Conservation (phyloP, 2,329 filamentous ascomycete genomes). For the Myriangium duriaei region DNA sequence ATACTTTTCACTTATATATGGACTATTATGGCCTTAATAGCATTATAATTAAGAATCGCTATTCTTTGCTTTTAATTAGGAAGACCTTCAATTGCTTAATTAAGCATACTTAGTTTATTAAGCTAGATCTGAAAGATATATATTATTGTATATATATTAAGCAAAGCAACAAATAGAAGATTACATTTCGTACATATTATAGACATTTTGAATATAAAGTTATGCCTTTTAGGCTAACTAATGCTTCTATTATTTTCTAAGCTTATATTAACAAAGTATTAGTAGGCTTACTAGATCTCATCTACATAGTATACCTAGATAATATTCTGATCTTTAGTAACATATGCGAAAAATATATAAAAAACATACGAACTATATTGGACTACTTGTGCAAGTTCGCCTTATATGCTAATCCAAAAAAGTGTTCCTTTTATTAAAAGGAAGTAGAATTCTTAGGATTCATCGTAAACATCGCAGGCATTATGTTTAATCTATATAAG, state of each 20-base stretch:
- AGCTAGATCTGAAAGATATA: conserved; percentile 16
- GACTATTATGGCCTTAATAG: conserved; percentile 22
- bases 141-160: conserved; percentile 20
- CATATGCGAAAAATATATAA: conserved; percentile 4
- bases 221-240: conserved; percentile 18
- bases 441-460: conserved; percentile 14
- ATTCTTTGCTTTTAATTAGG: conserved; percentile 17
- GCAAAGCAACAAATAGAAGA: conserved; percentile 16
- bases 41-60: conserved; percentile 22
- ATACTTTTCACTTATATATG: conserved; percentile 17
- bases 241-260: conserved; percentile 18
- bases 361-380: conserved; percentile 6
- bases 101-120: conserved; percentile 13
- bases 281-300: conserved; percentile 9
- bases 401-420: conserved; percentile 11
- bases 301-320: conserved; percentile 19
- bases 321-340: conserved; percentile 22
- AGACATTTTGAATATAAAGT: conserved; percentile 17
- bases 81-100: conserved; percentile 16
- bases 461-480: conserved; percentile 6
- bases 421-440: conserved; percentile 11
- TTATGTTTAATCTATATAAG: conserved; percentile 4
- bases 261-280: conserved; percentile 17
- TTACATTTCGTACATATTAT: conserved; percentile 15
- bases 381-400: conserved; percentile 1